Conservation (phyloP, 139 green algal genomes). For the Coelastrella sp. region DNA sequence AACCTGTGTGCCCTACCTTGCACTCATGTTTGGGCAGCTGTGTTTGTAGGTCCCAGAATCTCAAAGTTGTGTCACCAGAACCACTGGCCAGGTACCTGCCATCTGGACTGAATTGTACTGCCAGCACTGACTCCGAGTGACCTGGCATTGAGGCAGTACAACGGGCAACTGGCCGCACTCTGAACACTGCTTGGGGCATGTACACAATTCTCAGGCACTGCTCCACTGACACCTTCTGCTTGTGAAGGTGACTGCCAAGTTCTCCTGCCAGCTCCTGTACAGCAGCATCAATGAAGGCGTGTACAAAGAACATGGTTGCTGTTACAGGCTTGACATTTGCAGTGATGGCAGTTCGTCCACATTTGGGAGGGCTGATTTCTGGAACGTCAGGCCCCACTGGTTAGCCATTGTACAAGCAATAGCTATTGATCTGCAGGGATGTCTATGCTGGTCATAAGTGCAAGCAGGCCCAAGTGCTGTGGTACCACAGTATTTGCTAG, state of each 20-base stretch:
- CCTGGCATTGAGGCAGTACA: conserved; percentile 91
- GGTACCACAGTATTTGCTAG: too few relatives aligned
- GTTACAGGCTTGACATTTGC: too few relatives aligned
- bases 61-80: conserved; percentile 92
- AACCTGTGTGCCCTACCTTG: conserved; percentile 59
- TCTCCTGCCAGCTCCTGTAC: conserved; percentile 76
- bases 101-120: conserved; percentile 93
- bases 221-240: conserved; percentile 88
- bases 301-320: too few relatives aligned
- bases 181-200: conserved; percentile 90
- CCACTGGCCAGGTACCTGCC: conserved; percentile 89
- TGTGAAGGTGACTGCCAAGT: conserved; percentile 79
- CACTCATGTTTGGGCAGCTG: conserved; percentile 84
- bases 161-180: conserved; percentile 90
- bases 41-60: conserved; percentile 95
- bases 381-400: too few relatives aligned
- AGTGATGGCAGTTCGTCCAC: too few relatives aligned
- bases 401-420: too few relatives aligned
- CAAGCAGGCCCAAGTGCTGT: too few relatives aligned
- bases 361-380: too few relatives aligned
- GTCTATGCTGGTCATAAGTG: too few relatives aligned
- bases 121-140: conserved; percentile 94
- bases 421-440: too few relatives aligned
- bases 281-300: not conserved
- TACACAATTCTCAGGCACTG: conserved; percentile 88